These are phyloP conservation scores for Venturia carpophila DNA, from an alignment of 2,329 filamentous ascomycete species.

Conservation along the genomic window DNA sequence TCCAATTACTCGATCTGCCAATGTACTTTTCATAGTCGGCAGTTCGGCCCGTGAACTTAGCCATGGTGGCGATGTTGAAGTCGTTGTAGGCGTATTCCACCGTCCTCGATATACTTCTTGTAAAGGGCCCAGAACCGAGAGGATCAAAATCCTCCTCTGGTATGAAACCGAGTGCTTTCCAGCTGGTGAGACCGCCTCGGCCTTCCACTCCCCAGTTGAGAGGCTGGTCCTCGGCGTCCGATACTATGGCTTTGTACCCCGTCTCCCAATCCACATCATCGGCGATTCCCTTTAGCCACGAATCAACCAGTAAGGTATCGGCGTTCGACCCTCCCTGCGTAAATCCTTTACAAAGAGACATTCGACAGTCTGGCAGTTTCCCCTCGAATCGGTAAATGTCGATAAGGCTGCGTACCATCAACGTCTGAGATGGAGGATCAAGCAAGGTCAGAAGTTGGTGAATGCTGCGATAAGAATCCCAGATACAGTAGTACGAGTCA, in stretches of 20 bases:
- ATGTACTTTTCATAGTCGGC: slow-evolving; percentile 52
- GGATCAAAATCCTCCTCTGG: slow-evolving; percentile 36
- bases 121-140: slow-evolving; percentile 36
- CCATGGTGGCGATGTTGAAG: slow-evolving; percentile 56
- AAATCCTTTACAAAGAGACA: slow-evolving; percentile 65
- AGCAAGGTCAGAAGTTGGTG: slow-evolving; percentile 62
- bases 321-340: slow-evolving; percentile 73
- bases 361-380: slow-evolving; percentile 68
- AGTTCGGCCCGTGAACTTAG: slow-evolving; percentile 42
- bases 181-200: slow-evolving; percentile 32
- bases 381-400: slow-evolving; percentile 65
- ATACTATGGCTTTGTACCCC: slow-evolving; percentile 32
- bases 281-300: slow-evolving; percentile 58
- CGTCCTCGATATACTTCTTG: slow-evolving; percentile 34
- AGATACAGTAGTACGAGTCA: slow-evolving; percentile 54
- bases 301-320: slow-evolving; percentile 64
- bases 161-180: slow-evolving; percentile 32
- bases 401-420: slow-evolving; percentile 62
- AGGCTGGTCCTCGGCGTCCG: slow-evolving; percentile 34
- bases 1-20: slow-evolving; percentile 55
- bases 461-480: slow-evolving; percentile 41
- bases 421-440: slow-evolving; percentile 55
- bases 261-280: slow-evolving; percentile 36
- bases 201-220: slow-evolving; percentile 33
- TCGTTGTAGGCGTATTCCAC: slow-evolving; percentile 38